Base-by-base conservation (phyloP, 1,284 basidiomycete genomes). In the Mycena sp. region DNA sequence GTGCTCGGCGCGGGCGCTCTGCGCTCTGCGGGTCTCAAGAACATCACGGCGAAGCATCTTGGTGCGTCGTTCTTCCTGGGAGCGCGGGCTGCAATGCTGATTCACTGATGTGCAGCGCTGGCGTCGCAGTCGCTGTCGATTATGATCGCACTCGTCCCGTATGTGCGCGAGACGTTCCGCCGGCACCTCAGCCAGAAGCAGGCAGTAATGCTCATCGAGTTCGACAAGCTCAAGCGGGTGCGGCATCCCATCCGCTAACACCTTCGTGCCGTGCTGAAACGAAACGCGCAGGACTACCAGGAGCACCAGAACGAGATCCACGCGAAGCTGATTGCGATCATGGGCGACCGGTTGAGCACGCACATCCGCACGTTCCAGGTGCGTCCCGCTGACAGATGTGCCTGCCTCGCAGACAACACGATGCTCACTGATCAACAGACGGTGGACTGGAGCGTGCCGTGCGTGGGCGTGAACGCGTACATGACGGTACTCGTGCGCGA, bases 231-330 rank as follows among this genome's bases (percentile, higher is more conserved):
- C 61, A 98, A 96, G 80, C 85, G 97, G 78, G 93, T 93, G 69
- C 68, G 90, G 30, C 40, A 32, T 45, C 58, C 30, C 48, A 37
- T 16, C 49, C 56, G 43, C 54, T 35, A 61, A 37, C 17, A 26
- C 21, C 62, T 37, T 48, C 37, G 44, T 54, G 60, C 28, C 26
- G 46, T 49, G 52, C 49, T 45, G 49, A 30, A 19, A 60, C 58
- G 58, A 35, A 35, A 7, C 7, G 32, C 32, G 58, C 67, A 95
- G 91, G 98, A 99, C 77, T 99, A 94, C 75, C 96, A 98, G 84
- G 97, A 99, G 77, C 97, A 99, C 78, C 98, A 99, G 79, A 95
- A 96, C 75, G 98, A 99, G 81, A 98, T 99, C 57, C 96, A 99
- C 76, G 87, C 94, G 58, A 99, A 99, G 81, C 85, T 99, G 56